Conservation (phyloP, 257 asterid genomes). For the Capsicum pubescens region DNA sequence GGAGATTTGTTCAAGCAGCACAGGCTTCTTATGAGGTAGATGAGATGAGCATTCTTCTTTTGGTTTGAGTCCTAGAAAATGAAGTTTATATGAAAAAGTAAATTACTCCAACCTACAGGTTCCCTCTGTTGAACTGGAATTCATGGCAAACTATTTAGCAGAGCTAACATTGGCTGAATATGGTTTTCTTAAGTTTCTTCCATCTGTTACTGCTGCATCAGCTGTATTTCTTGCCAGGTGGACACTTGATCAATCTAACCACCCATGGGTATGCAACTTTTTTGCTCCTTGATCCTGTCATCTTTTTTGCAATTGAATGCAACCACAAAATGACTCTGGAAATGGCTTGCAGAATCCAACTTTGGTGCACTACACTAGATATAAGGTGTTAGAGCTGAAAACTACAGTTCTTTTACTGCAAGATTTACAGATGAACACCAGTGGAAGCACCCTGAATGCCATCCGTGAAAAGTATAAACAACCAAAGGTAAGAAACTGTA, state of each 20-base stretch:
- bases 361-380: slow-evolving; percentile 80
- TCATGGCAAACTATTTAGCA: slow-evolving; percentile 88
- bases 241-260: slow-evolving; percentile 90
- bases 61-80: slow-evolving; percentile 16
- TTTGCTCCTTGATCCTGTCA: slow-evolving; percentile 23
- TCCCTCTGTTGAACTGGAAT: slow-evolving; percentile 92
- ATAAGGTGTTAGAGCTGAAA: slow-evolving; percentile 62
- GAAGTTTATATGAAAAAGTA: slow-evolving; percentile 22
- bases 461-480: slow-evolving; percentile 87
- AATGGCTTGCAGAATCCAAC: slow-evolving; percentile 75
- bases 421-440: slow-evolving; percentile 68
- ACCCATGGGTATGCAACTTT: slow-evolving; percentile 87
- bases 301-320: slow-evolving; percentile 16
- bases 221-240: slow-evolving; percentile 95
- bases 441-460: slow-evolving; percentile 54
- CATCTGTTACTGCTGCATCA: slow-evolving; percentile 90
- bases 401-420: slow-evolving; percentile 63
- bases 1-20: slow-evolving; percentile 99
- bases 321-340: slow-evolving; percentile 14
- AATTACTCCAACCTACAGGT: slow-evolving; percentile 54
- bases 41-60: slow-evolving; percentile 24
- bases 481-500: slow-evolving; percentile 58
- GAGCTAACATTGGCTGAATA: slow-evolving; percentile 83
- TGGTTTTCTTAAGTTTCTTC: slow-evolving; percentile 82
- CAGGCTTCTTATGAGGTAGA: slow-evolving; percentile 79